Evolutionary conservation across 2,329 filamentous ascomycete species (phyloP), one percentile per base, ranked within the genome.

Genomic region (Rutstroemia sp.): DNA sequence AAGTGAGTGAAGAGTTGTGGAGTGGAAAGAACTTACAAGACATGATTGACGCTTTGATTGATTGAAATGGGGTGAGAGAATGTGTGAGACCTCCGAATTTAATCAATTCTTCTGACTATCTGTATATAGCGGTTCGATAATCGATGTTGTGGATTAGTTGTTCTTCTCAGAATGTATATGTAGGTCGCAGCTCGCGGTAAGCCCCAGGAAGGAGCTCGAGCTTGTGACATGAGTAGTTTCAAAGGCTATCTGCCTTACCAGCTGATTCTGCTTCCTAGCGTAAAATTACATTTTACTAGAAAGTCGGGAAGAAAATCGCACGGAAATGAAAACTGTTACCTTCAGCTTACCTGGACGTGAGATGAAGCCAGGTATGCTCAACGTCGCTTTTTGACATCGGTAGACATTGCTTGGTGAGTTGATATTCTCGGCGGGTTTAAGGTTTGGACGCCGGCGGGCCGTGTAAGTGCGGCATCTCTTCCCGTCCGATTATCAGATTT

Each of bases 1-100:
- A 34, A 12, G 38, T 21, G 14, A n/a, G 38, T 21, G 14, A n/a
- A 27, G 21, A 9, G 45, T 17, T 17, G 44, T n/a, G 16, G 19
- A 7, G 17, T 21, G 10, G n/a, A 21, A 37, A 21, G 17, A 52
- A 46, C 60, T 61, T 60, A 67, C 64, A 65, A 51, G 63, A 63
- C 64, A 67, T 67, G 37, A 17, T 60, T 56, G 55, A 42, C 17
- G 39, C 30, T 34, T 8, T 42, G n/a, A 42, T 17, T 42, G 9
- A 42, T 30, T 49, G 38, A 14, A n/a, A 4, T 12, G 16, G 27
- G 19, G 19, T 21, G 38, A 4, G 16, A 41, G 23, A 3, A 42
- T 10, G 30, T 8, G 2, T 2, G 10, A n/a, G 6, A 9, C 10
- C 27, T 30, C 39, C 38, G 1, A 12, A 34, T 34, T 34, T 10